Conservation (phyloP, 2,329 filamentous ascomycete genomes). For the Nigrospora sphaerica region DNA sequence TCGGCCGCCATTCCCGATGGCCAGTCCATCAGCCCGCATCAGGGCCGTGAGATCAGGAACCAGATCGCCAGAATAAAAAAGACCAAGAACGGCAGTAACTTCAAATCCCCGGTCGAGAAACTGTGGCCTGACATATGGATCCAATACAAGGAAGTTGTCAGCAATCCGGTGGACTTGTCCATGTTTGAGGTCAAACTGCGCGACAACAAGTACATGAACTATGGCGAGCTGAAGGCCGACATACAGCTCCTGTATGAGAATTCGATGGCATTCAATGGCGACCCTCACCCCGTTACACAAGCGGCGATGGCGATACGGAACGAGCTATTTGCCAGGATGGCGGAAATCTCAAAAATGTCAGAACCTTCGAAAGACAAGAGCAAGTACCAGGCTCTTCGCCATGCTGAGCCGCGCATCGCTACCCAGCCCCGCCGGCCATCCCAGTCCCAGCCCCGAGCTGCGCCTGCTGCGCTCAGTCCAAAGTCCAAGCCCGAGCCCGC, state of each 20-base stretch:
- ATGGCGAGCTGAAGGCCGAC: constrained; percentile 69
- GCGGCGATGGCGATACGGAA: constrained; percentile 49
- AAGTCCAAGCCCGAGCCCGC: constrained; percentile 24
- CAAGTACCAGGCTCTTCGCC: constrained; percentile 37
- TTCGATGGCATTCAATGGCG: constrained; percentile 74
- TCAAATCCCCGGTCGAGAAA: constrained; percentile 69
- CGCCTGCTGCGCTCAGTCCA: constrained; percentile 19
- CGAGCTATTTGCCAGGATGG: constrained; percentile 38
- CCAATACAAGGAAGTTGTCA: constrained; percentile 62
- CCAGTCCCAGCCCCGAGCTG: constrained; percentile 6
- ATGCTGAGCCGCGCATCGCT: constrained; percentile 35
- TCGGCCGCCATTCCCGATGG: constrained; percentile 27
- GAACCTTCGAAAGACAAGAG: constrained; percentile 58
- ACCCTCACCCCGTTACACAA: constrained; percentile 63
- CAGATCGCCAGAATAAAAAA: constrained; percentile 74
- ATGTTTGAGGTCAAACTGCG: constrained; percentile 79
- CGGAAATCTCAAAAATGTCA: constrained; percentile 31
- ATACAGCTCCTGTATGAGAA: constrained; percentile 75
- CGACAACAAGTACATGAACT: constrained; percentile 57
- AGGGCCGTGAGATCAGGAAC: constrained; percentile 35
- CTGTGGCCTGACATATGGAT: constrained; percentile 70
- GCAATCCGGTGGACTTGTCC: constrained; percentile 75
- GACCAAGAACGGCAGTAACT: constrained; percentile 71
- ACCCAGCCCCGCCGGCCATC: constrained; percentile 21
- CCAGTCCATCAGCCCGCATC: constrained; percentile 35